Evolutionary conservation across 352 stramenopile species (phyloP).

Genomic region (Blastocystis hominis): DNA sequence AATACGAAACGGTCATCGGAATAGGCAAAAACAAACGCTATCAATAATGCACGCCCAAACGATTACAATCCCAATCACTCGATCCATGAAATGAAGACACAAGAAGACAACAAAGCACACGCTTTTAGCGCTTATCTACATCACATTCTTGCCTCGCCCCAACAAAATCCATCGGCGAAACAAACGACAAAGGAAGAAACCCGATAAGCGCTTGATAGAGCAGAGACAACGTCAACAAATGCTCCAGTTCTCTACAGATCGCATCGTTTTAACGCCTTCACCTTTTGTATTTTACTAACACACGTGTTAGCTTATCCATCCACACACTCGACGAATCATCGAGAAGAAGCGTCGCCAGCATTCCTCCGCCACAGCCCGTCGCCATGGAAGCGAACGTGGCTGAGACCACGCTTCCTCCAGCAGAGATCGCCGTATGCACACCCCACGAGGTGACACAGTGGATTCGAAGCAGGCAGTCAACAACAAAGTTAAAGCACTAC

Average conservation of each 20-base stretch:
- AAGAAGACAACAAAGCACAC: background rate
- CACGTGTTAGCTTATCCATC: conserved; percentile 12
- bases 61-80: background rate
- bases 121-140: background rate
- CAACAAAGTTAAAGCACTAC: background rate
- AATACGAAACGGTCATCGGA: background rate
- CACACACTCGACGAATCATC: background rate
- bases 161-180: background rate
- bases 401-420: background rate
- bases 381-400: conserved; percentile 14
- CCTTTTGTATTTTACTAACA: background rate
- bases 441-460: conserved; percentile 31
- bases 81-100: background rate
- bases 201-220: conserved; percentile 7
- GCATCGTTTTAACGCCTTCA: background rate
- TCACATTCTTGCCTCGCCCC: background rate
- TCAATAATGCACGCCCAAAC: background rate
- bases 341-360: background rate
- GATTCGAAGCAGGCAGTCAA: background rate
- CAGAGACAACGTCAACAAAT: conserved; percentile 6
- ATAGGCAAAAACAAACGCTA: background rate
- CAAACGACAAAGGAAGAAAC: background rate
- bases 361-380: conserved; percentile 9
- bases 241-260: conserved; percentile 1
- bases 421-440: background rate